Conservation (phyloP, 2,329 filamentous ascomycete genomes). For the Fragosphaeria purpurea region DNA sequence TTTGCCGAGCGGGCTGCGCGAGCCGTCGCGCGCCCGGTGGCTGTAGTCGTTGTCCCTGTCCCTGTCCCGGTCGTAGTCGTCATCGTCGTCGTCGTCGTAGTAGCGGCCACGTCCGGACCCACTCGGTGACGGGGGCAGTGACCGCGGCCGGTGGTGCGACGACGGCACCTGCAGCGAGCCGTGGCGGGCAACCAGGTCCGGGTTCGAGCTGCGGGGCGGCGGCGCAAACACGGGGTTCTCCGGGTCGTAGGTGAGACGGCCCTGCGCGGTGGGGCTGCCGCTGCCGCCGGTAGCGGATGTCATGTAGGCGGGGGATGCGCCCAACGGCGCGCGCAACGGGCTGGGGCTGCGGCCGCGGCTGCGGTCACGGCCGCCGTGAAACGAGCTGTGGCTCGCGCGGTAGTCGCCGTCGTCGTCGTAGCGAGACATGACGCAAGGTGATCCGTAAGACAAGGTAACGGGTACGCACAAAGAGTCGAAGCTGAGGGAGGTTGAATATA, state of each 20-base stretch:
- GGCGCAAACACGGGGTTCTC: constrained; percentile 22
- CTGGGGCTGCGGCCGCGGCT: constrained; percentile 2
- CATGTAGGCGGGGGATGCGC: constrained; percentile 6
- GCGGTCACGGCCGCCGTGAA: background rate
- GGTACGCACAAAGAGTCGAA: too few relatives aligned
- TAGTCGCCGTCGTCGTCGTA: constrained; percentile 24
- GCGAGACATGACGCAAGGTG: constrained; percentile 15
- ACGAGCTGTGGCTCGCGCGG: constrained; percentile 10
- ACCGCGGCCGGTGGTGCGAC: constrained; percentile 18
- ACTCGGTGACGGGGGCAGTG: constrained; percentile 14
- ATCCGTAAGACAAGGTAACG: too few relatives aligned
- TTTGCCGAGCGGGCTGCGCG: constrained; percentile 27
- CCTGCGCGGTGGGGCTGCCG: background rate
- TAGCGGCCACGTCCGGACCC: constrained; percentile 2
- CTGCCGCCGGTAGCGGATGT: background rate
- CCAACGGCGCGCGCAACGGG: background rate
- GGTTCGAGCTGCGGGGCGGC: constrained; percentile 10
- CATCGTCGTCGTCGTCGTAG: constrained; percentile 9
- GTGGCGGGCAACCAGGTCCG: constrained; percentile 5
- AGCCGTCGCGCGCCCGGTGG: constrained; percentile 5
- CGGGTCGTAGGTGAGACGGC: constrained; percentile 27
- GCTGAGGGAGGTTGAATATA: background rate
- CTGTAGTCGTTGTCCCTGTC: background rate
- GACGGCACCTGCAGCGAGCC: constrained; percentile 17
- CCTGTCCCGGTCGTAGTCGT: background rate